Evolutionary conservation across 2,329 filamentous ascomycete genomes (phyloP).

Genomic region (Cytospora leucostoma): DNA sequence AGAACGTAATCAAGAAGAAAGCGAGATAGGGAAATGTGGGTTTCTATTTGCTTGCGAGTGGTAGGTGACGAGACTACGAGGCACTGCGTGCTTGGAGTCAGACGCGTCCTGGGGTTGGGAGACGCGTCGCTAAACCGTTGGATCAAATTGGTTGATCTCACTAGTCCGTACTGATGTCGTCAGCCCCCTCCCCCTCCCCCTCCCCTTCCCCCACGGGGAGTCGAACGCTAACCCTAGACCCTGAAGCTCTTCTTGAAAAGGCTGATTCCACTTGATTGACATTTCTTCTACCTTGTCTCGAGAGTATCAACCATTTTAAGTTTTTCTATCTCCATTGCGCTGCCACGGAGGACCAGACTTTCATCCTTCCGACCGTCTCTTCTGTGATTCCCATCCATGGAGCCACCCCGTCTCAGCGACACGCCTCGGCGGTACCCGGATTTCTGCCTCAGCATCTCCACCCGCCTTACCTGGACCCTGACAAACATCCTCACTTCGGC

Average conservation of each 20-base stretch:
- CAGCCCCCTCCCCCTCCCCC: neutral
- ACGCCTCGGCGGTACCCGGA: constrained; percentile 15
- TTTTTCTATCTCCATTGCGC: neutral
- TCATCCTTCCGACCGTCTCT: neutral
- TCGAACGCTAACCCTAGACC: constrained; percentile 1
- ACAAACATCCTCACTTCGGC: constrained; percentile 7
- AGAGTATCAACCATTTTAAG: neutral
- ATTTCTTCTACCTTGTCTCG: neutral
- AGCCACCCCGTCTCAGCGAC: constrained; percentile 5
- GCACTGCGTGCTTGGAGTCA: neutral
- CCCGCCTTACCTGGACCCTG: constrained; percentile 11
- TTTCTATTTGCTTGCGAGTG: neutral
- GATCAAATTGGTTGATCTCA: neutral
- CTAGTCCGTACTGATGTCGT: neutral
- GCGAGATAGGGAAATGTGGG: neutral
- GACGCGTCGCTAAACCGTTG: constrained; percentile 5
- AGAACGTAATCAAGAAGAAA: neutral
- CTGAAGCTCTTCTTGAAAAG: neutral
- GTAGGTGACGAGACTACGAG: neutral
- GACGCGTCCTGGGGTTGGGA: constrained; percentile 6
- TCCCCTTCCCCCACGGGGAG: no score
- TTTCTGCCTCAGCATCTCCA: constrained; percentile 25
- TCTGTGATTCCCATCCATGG: neutral
- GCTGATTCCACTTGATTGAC: neutral
- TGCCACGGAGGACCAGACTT: neutral